A percentile compares a stretch with the other conserved stretches of the same genome.
Evolutionary conservation across 352 stramenopile genomes (phyloP).

Genomic region (Globisporangium solare): DNA sequence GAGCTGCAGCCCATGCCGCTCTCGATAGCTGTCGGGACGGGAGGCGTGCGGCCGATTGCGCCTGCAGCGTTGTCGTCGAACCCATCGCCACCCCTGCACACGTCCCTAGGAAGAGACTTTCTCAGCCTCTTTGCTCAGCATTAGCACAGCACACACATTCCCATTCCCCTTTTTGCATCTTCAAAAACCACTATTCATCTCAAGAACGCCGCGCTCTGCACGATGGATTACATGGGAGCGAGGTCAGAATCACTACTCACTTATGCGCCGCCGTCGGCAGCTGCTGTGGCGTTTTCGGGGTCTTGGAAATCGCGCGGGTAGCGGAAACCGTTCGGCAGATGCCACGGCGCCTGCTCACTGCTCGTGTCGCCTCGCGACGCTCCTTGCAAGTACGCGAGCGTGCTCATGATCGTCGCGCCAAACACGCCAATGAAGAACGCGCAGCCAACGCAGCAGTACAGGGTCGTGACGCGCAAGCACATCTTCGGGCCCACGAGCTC

Average conservation of each 20-base stretch:
- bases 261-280: background rate
- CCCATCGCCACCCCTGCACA: slow-evolving; percentile 39
- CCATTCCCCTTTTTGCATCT: slow-evolving; percentile 4
- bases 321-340: slow-evolving; percentile 12
- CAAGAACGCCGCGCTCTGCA: background rate
- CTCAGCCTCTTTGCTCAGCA: slow-evolving; percentile 78
- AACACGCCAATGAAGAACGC: slow-evolving; percentile 62
- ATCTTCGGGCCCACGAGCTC: slow-evolving; percentile 64
- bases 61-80: slow-evolving; percentile 8
- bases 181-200: background rate
- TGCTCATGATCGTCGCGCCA: slow-evolving; percentile 74
- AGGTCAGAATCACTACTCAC: background rate
- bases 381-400: slow-evolving; percentile 58
- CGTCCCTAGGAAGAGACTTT: slow-evolving; percentile 72
- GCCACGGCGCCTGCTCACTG: background rate
- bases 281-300: background rate
- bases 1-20: slow-evolving; percentile 17
- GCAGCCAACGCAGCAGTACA: slow-evolving; percentile 56
- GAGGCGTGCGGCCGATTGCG: slow-evolving; percentile 10
- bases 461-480: slow-evolving; percentile 41
- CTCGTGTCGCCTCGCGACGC: background rate
- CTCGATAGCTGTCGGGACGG: slow-evolving; percentile 2
- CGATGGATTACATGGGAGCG: background rate
- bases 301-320: slow-evolving; percentile 12
- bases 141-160: slow-evolving; percentile 15